Evolutionary conservation across 306 rosid species (phyloP), one percentile per base, ranked within the genome.

Genomic region (Vigna angularis): DNA sequence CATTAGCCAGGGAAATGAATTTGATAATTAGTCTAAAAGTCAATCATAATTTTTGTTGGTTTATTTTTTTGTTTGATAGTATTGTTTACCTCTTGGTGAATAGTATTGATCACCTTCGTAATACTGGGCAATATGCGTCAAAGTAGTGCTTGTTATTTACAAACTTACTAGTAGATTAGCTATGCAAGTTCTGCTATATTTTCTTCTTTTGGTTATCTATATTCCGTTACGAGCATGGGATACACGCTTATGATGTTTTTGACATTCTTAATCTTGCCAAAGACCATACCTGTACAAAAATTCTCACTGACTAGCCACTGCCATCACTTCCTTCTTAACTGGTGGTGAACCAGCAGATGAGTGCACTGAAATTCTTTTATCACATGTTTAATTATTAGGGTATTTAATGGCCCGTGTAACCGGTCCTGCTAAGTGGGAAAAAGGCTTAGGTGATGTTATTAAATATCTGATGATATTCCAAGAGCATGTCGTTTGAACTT

Each of bases 401-500:
- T 16, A 7, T 17, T 3, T 7, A 9, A 10, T 38, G 38, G 18
- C 15, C 28, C 50, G 20, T 17, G 28, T 17, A 17, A 9, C 26
- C 2, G 24, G 10, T 42, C 48, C 15, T 7, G n/a, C 26, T 36
- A 3, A 34, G 42, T 61, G 10, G 17, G 40, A 13, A 58, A 13
- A 59, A 30, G 12, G 66, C n/a, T 59, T 59, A 59, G 68, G 17
- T 15, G 66, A 30, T 32, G 67, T 34, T 63, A 34, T 64, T n/a
- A 34, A 68, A 67, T 72, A 62, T 61, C 44, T 66, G 45, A 32
- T 44, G 45, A 61, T 68, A 20, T 28, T 14, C 59, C 83, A 48
- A 51, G 32, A 78, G 18, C 62, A 18, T 48, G 30, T 63, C 24
- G 76, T 75, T 72, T 71, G 67, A 68, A 68, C 70, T 74, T 64